These are phyloP conservation scores for Zizania palustris DNA, from an alignment of 202 grass and related monocot species.

Conservation along the genomic window DNA sequence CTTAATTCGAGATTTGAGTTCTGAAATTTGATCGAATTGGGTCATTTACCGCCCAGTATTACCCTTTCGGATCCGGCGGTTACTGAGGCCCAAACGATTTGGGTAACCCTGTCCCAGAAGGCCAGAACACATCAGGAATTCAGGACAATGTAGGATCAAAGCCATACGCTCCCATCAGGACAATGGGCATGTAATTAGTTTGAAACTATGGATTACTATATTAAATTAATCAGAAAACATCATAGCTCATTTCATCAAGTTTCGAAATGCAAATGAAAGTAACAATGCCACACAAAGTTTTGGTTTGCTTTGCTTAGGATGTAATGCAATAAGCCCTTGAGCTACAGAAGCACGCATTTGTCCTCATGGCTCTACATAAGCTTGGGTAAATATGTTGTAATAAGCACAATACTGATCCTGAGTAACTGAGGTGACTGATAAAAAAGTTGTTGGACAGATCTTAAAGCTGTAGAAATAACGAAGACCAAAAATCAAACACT, in stretches of 20 bases:
- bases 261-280: conserved; percentile 19
- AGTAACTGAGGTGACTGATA: conserved; percentile 2
- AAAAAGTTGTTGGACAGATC: background rate
- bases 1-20: too few species aligned
- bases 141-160: background rate
- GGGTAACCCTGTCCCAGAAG: too few species aligned
- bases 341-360: conserved; percentile 14
- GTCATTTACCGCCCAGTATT: too few species aligned
- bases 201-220: background rate
- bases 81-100: too few species aligned
- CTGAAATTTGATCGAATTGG: too few species aligned
- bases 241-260: conserved; percentile 17
- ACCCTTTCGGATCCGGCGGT: too few species aligned
- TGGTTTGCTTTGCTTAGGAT: conserved; percentile 36
- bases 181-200: background rate
- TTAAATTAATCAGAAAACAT: conserved; percentile 1
- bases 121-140: too few species aligned
- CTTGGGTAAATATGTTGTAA: conserved; percentile 37
- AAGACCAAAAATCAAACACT: background rate
- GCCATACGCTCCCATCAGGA: background rate
- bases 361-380: conserved; percentile 24
- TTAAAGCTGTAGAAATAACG: conserved; percentile 9
- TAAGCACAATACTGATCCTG: conserved; percentile 16
- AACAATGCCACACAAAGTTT: conserved; percentile 32
- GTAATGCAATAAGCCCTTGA: conserved; percentile 25